Evolutionary conservation across 2,329 filamentous ascomycete genomes (phyloP).

Genomic region (Domatiomyces globalis): DNA sequence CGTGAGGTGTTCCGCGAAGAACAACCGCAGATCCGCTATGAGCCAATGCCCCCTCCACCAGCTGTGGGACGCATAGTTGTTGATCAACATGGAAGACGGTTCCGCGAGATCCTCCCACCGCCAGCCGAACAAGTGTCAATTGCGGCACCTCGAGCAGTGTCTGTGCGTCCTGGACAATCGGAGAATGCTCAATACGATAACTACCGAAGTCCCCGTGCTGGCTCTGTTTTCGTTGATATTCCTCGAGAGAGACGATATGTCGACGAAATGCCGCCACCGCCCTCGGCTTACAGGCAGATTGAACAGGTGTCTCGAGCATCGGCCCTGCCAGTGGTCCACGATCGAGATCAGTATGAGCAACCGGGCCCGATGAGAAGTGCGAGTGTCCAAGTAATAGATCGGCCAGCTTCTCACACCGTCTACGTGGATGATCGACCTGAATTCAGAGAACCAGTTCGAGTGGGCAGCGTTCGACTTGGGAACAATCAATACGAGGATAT

Average conservation of each 20-base stretch:
- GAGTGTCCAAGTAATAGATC: slow-evolving; percentile 31
- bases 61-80: slow-evolving; percentile 56
- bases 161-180: slow-evolving; percentile 9
- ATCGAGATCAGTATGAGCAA: slow-evolving; percentile 17
- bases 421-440: slow-evolving; percentile 53
- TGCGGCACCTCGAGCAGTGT: slow-evolving; percentile 19
- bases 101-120: slow-evolving; percentile 43
- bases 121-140: slow-evolving; percentile 20
- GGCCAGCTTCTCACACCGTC: slow-evolving; percentile 23
- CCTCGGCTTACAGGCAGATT: slow-evolving; percentile 27
- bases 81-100: slow-evolving; percentile 72
- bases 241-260: slow-evolving; percentile 28
- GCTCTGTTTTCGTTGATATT: slow-evolving; percentile 29
- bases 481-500: slow-evolving; percentile 29
- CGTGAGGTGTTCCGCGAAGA: slow-evolving; percentile 30
- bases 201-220: slow-evolving; percentile 20
- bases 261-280: slow-evolving; percentile 33
- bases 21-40: slow-evolving; percentile 30
- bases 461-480: slow-evolving; percentile 46
- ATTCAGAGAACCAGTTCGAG: slow-evolving; percentile 42
- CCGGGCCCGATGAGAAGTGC: slow-evolving; percentile 22
- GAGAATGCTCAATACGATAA: slow-evolving; percentile 12
- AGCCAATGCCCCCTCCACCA: slow-evolving; percentile 32
- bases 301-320: slow-evolving; percentile 24
- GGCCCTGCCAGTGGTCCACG: slow-evolving; percentile 3